phyloP scores from a whole-genome alignment of 192 early-diverging fungal species.

The Linnemannia hyalina region DNA sequence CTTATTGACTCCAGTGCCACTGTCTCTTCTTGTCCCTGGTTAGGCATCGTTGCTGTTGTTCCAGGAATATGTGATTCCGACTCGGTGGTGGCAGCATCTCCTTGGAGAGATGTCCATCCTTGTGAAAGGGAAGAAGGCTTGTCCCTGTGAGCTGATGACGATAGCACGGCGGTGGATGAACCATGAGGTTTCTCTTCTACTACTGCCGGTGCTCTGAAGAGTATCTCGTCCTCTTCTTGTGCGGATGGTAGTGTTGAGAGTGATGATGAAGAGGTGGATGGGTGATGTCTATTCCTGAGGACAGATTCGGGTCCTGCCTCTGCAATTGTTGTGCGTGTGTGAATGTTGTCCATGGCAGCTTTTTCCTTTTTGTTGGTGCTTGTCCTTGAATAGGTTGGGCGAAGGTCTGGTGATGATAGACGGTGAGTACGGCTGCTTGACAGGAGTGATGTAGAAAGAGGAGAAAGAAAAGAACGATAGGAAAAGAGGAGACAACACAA shows the following conservation, averaged over 20 bases:
- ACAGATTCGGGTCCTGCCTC: neutral
- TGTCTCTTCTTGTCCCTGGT: neutral
- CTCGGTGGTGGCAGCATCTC: neutral
- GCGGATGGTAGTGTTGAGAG: neutral
- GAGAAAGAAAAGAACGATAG: neutral
- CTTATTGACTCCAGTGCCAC: neutral
- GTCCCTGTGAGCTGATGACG: conserved; percentile 6
- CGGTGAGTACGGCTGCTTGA: neutral
- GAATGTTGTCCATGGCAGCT: neutral
- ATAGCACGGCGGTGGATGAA: neutral
- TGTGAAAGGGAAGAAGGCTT: neutral
- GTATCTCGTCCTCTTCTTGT: neutral
- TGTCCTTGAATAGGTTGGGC: neutral
- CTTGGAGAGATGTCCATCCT: neutral
- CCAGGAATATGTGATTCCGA: neutral
- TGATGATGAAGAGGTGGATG: neutral
- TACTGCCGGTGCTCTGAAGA: neutral
- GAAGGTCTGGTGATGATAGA: neutral
- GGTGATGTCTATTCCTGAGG: conserved; percentile 1
- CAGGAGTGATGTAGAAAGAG: neutral
- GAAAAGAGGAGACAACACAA: neutral
- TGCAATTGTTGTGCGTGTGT: neutral
- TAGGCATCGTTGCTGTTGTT: neutral
- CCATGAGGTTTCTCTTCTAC: neutral
- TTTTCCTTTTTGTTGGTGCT: neutral